phyloP scores from a whole-genome alignment of 2,329 filamentous ascomycete genomes.

The Elsinoe fawcettii region DNA sequence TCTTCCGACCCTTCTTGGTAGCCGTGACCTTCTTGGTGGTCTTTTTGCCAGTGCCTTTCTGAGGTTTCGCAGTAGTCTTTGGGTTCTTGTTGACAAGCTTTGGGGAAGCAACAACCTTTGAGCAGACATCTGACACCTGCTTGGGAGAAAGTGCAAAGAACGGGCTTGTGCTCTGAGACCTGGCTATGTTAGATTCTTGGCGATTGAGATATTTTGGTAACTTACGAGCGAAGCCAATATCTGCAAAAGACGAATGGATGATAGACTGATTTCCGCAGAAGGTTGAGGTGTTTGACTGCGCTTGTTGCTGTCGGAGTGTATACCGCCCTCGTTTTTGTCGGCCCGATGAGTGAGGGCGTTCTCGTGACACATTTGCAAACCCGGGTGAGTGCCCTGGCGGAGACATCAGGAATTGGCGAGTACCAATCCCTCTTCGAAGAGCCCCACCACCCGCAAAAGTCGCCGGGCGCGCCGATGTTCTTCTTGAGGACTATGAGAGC shows the following conservation, averaged over 20 bases:
- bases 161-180: neutral
- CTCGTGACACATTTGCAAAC: neutral
- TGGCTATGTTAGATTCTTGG: neutral
- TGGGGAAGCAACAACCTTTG: conserved; percentile 1
- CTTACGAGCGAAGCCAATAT: conserved; percentile 6
- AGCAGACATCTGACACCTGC: neutral
- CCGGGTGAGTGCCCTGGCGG: neutral
- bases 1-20: neutral
- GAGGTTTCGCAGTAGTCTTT: neutral
- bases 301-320: neutral
- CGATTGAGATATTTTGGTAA: neutral
- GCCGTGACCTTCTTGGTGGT: neutral
- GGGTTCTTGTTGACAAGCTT: neutral
- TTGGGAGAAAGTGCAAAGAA: neutral
- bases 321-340: neutral
- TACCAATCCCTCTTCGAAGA: neutral
- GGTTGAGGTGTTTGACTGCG: neutral
- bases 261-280: conserved; percentile 1
- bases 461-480: neutral
- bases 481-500: conserved; percentile 5
- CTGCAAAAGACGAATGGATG: conserved; percentile 13
- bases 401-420: conserved; percentile 3
- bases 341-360: neutral
- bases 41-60: neutral
- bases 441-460: conserved; percentile 12